These are phyloP conservation scores for Trichoderma atroviride DNA, from an alignment of 2,329 filamentous ascomycete species.

Conservation along the genomic window DNA sequence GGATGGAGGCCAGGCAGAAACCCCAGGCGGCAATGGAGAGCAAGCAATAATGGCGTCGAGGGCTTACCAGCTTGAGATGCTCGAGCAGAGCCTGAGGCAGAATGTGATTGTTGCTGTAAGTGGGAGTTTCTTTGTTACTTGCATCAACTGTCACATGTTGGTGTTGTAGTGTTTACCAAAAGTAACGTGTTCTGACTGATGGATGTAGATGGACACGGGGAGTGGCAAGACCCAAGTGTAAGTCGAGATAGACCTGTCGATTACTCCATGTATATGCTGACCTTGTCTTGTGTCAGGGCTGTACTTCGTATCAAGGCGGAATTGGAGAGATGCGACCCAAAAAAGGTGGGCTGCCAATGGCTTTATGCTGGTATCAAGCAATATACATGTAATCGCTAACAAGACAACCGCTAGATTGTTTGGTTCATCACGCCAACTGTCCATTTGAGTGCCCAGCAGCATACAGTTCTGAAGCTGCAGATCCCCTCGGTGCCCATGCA, in stretches of 20 bases:
- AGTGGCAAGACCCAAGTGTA: constrained; percentile 80
- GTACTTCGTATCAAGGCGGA: constrained; percentile 68
- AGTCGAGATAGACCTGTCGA: constrained; percentile 36
- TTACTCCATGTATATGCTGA: background rate
- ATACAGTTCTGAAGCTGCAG: constrained; percentile 59
- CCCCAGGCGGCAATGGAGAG: constrained; percentile 14
- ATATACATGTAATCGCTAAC: background rate
- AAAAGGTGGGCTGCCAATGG: constrained; percentile 53
- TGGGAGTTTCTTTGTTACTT: constrained; percentile 18
- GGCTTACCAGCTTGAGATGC: constrained; percentile 77
- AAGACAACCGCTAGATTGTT: constrained; percentile 50
- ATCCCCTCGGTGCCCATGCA: constrained; percentile 62
- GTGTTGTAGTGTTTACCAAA: background rate
- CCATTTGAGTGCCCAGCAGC: constrained; percentile 68
- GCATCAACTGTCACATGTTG: background rate
- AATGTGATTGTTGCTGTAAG: constrained; percentile 74
- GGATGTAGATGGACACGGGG: constrained; percentile 75
- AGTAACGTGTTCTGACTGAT: constrained; percentile 3
- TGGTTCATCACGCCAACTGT: constrained; percentile 78
- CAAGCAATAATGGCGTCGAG: constrained; percentile 48
- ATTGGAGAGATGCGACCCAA: constrained; percentile 54
- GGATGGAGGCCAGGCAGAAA: constrained; percentile 7
- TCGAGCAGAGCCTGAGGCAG: constrained; percentile 65
- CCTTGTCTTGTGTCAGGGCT: constrained; percentile 52
- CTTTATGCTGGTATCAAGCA: background rate